These are phyloP conservation scores for Inga oerstediana DNA, from an alignment of 306 rosid species.

Conservation along the genomic window DNA sequence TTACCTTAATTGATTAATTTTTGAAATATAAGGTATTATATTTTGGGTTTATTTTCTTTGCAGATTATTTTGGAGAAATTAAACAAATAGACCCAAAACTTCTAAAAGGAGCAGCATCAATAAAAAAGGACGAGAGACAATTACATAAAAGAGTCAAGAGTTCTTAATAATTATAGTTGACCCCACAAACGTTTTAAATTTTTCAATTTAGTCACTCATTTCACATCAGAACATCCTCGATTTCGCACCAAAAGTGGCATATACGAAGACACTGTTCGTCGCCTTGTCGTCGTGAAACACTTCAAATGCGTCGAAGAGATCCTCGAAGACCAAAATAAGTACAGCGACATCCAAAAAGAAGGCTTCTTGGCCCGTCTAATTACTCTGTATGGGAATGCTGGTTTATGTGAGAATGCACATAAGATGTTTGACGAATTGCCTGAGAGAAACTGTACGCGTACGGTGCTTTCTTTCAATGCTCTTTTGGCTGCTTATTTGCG, in stretches of 20 bases:
- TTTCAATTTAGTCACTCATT: too few relatives aligned
- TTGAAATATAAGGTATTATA: too few relatives aligned
- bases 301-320: constrained; percentile 68
- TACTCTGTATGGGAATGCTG: constrained; percentile 50
- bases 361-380: constrained; percentile 70
- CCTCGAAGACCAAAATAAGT: constrained; percentile 68
- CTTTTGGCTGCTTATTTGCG: constrained; percentile 67
- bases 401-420: constrained; percentile 59
- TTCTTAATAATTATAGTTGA: too few relatives aligned
- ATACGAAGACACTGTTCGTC: constrained; percentile 66
- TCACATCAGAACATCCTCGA: constrained; percentile 52
- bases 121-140: too few relatives aligned
- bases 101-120: too few relatives aligned
- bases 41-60: too few relatives aligned
- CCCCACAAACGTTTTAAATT: too few relatives aligned
- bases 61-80: too few relatives aligned
- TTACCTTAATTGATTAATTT: too few relatives aligned
- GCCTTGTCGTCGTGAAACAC: constrained; percentile 66
- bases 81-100: too few relatives aligned
- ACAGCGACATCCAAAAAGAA: constrained; percentile 52
- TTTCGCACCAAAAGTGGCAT: constrained; percentile 59
- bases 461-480: constrained; percentile 63
- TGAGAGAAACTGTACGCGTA: constrained; percentile 46
- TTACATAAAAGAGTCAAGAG: too few relatives aligned
- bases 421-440: constrained; percentile 81